phyloP scores from a whole-genome alignment of 306 rosid species.

The Comarum palustre region DNA sequence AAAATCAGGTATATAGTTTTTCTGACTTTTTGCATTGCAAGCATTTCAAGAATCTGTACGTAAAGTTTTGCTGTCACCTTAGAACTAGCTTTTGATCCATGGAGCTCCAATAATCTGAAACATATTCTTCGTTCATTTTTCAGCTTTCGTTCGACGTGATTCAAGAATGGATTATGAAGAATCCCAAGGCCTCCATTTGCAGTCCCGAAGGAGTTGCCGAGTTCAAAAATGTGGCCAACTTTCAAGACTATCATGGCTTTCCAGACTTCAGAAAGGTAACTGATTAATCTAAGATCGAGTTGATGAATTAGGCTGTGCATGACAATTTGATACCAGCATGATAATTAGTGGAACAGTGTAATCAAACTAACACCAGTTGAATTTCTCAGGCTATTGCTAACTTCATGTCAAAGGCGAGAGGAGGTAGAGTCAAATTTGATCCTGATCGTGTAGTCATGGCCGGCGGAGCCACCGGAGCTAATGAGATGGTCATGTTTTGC shows the following conservation, averaged over 20 bases:
- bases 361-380: not conserved
- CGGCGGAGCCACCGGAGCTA: constrained; percentile 96
- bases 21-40: not conserved
- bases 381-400: constrained; percentile 64
- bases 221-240: constrained; percentile 61
- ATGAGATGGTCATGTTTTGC: constrained; percentile 76
- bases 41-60: constrained; percentile 3
- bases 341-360: not conserved
- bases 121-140: not conserved
- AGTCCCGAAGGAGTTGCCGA: constrained; percentile 62
- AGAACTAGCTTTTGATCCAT: not conserved
- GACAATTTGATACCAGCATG: not conserved
- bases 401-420: constrained; percentile 80
- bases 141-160: constrained; percentile 65
- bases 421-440: constrained; percentile 69
- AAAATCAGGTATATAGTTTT: constrained; percentile 59
- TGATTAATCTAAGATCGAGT: not conserved
- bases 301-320: not conserved
- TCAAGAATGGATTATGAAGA: constrained; percentile 62
- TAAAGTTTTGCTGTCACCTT: not conserved
- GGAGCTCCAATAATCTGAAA: not conserved
- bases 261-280: constrained; percentile 63
- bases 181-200: constrained; percentile 79
- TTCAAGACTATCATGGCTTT: constrained; percentile 86
- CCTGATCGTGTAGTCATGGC: constrained; percentile 72